Base-by-base conservation (phyloP, 2,329 filamentous ascomycete species). In the Xylariaceae sp. region DNA sequence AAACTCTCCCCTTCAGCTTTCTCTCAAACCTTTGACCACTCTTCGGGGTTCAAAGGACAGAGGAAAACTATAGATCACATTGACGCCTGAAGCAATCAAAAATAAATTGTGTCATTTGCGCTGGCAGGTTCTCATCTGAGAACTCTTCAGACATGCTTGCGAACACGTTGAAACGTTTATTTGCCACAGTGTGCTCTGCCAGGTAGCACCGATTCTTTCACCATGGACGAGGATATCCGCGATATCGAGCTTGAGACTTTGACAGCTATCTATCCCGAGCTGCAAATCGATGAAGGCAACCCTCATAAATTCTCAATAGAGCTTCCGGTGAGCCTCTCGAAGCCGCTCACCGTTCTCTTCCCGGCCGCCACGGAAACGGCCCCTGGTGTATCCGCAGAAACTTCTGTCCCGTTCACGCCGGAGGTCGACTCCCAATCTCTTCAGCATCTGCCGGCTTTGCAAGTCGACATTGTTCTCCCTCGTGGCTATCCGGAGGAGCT, bases 211-310 rank as follows among this genome's bases (percentile, higher is more conserved):
- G 22, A 27, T 27, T n/a, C 14, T 22, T 46, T 71, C 66, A 62
- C 55, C 44, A 56, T 58, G 48, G 68, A 57, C 44, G 68, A 66
- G 55, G 74, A 78, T 59, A 77, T 74, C 55, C 81, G 83, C 44
- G 66, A 73, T 47, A 70, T 75, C 42, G 83, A 87, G 71, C 72
- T 87, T 47, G 76, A 75, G 59, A 77, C 81, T 12, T 74, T 87
- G 48, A 69, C 74, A 48, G 81, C 82, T 54, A 87, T 87, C 59
- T 87, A 78, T 56, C 83, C 83, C n/a, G 84, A 87, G 66, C 77
- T 87, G 12, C 71, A 71, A 30, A 63, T 73, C 17, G 64, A 72
- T 41, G 62, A 70, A 6, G 58, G 72, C 31, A 68, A 75, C 50
- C 63, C 62, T n/a, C 75, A 76, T 58, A 71, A 69, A 7, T 76